Evolutionary conservation across 306 rosid species (phyloP).

Genomic region (Quercus alba): DNA sequence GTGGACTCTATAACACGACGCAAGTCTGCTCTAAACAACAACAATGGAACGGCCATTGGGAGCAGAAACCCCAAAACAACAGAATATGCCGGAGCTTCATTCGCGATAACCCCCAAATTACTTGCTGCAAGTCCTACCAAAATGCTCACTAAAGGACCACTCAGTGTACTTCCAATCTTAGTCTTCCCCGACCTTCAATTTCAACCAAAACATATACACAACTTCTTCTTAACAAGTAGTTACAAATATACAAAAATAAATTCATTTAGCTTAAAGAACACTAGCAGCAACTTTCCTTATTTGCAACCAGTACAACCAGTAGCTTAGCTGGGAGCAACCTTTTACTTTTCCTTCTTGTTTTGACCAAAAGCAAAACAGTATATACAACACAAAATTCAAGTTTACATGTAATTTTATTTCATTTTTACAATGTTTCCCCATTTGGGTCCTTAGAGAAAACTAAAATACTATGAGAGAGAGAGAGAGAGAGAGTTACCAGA

Average conservation of each 20-base stretch:
- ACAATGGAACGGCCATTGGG: slow-evolving; percentile 64
- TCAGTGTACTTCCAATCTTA: slow-evolving; percentile 61
- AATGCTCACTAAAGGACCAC: slow-evolving; percentile 64
- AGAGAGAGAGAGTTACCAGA: slow-evolving; percentile 39
- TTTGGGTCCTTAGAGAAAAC: background rate
- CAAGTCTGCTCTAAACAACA: slow-evolving; percentile 54
- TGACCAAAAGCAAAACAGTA: background rate
- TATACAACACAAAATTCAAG: background rate
- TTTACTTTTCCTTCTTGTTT: background rate
- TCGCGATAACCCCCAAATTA: slow-evolving; percentile 58
- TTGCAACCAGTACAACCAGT: background rate
- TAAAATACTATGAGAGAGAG: too few species aligned
- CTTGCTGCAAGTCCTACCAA: slow-evolving; percentile 71
- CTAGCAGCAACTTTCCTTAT: background rate
- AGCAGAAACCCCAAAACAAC: slow-evolving; percentile 56
- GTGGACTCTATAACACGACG: slow-evolving; percentile 70
- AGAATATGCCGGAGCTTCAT: slow-evolving; percentile 48
- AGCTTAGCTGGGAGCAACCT: background rate
- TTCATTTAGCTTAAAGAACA: background rate
- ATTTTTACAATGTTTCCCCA: background rate
- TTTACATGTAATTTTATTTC: background rate
- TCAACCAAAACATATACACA: background rate
- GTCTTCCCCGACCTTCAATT: slow-evolving; percentile 63
- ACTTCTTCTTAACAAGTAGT: background rate
- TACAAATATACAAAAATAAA: background rate